Evolutionary conservation across 164 flowering plant species (phyloP).

Genomic region (Stephania cephalantha): DNA sequence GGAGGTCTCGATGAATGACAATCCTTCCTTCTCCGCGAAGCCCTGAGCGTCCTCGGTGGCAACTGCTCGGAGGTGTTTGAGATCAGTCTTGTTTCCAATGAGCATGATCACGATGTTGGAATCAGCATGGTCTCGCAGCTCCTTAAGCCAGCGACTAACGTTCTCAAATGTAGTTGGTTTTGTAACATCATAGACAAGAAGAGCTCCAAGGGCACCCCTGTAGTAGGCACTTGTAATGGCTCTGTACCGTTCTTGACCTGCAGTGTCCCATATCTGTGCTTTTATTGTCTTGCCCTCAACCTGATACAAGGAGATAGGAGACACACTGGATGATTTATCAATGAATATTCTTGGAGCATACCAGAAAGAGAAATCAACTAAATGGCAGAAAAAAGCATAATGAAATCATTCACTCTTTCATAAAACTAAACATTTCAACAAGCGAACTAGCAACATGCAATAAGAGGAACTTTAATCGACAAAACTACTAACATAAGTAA

Average conservation of each 20-base stretch:
- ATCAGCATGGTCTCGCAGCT: constrained; percentile 27
- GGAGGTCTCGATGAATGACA: constrained; percentile 61
- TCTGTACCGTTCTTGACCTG: constrained; percentile 30
- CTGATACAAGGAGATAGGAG: constrained; percentile 3
- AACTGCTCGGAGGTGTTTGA: constrained; percentile 24
- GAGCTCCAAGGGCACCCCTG: constrained; percentile 28
- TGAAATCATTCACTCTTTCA: not conserved
- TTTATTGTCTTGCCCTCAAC: constrained; percentile 28
- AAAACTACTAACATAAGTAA: no score
- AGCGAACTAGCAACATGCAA: not conserved
- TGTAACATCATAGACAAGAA: constrained; percentile 26
- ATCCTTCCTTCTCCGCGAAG: constrained; percentile 57
- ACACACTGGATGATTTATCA: not conserved
- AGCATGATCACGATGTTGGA: constrained; percentile 32
- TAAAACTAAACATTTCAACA: not conserved
- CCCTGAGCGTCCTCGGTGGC: constrained; percentile 26
- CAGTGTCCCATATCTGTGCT: constrained; percentile 34
- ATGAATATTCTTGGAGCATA: not conserved
- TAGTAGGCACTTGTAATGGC: constrained; percentile 31
- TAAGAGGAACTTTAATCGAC: not conserved
- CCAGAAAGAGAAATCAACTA: not conserved
- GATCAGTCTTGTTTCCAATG: constrained; percentile 28
- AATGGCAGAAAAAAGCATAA: not conserved
- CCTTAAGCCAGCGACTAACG: constrained; percentile 28
- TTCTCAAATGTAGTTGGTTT: constrained; percentile 30